Conservation (phyloP, 225 moss, liverwort and hornwort genomes). For the Bryoerythrophyllum caledonicum region DNA sequence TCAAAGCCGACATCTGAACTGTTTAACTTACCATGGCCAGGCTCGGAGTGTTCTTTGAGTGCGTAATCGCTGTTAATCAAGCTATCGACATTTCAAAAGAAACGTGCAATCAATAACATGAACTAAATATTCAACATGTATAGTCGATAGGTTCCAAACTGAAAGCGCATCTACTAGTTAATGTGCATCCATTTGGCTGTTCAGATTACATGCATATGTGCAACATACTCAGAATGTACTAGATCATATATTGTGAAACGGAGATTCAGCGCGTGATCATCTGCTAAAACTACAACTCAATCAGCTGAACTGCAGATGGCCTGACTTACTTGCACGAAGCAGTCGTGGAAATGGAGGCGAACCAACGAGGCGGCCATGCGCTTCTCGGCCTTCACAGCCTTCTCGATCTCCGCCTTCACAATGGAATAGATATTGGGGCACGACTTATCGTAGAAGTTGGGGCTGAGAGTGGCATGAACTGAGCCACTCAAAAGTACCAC, state of each 20-base stretch:
- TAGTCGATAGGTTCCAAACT: neutral
- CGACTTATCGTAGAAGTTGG: slow-evolving; percentile 32
- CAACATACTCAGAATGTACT: no score
- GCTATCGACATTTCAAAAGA: neutral
- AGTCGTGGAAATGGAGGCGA: slow-evolving; percentile 63
- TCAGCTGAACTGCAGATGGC: no score
- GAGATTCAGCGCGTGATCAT: no score
- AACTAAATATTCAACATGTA: neutral
- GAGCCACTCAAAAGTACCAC: slow-evolving; percentile 21
- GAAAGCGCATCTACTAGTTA: neutral
- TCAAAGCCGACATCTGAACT: neutral
- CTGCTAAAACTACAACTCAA: no score
- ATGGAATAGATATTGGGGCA: slow-evolving; percentile 36
- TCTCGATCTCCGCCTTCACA: slow-evolving; percentile 36
- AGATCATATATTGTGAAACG: no score
- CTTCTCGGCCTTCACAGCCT: slow-evolving; percentile 42
- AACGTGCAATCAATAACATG: neutral
- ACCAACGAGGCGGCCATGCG: slow-evolving; percentile 52
- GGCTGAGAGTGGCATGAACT: slow-evolving; percentile 16
- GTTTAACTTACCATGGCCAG: neutral
- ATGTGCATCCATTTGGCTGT: neutral
- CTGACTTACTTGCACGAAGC: slow-evolving; percentile 46
- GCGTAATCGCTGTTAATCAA: neutral
- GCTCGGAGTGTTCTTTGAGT: neutral
- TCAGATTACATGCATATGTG: neutral